Evolutionary conservation across 129 eudicot species (phyloP).

Genomic region (Centaurea solstitialis): DNA sequence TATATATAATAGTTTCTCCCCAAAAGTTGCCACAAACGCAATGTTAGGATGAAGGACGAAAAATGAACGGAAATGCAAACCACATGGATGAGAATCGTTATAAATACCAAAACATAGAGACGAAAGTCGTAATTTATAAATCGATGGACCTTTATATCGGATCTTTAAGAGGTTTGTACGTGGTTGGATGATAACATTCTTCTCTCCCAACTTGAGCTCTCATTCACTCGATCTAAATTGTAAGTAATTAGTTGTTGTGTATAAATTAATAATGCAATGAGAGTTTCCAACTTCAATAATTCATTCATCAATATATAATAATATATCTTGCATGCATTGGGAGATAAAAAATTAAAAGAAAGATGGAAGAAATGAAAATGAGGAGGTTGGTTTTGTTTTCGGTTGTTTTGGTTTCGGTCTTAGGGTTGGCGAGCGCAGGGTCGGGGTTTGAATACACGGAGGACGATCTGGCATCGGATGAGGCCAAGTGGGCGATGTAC

Average conservation of each 20-base stretch:
- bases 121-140: no score
- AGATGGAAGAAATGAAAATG: background rate
- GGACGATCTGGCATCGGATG: background rate
- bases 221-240: background rate
- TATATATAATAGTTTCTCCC: no score
- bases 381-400: background rate
- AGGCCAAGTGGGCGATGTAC: background rate
- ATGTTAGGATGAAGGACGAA: no score
- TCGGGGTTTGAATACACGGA: background rate
- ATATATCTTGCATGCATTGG: no score
- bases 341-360: no score
- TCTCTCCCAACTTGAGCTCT: background rate
- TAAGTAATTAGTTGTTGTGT: background rate
- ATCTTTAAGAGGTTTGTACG: no score
- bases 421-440: background rate
- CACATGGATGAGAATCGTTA: no score
- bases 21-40: no score
- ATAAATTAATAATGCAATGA: background rate
- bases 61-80: no score
- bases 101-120: no score
- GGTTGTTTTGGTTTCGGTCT: no score
- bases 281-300: background rate
- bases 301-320: background rate
- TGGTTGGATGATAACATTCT: background rate
- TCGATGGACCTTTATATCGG: no score